Evolutionary conservation across 1,284 basidiomycete species (phyloP), one percentile per base, ranked within the genome.

Genomic region (Malassezia furfur): DNA sequence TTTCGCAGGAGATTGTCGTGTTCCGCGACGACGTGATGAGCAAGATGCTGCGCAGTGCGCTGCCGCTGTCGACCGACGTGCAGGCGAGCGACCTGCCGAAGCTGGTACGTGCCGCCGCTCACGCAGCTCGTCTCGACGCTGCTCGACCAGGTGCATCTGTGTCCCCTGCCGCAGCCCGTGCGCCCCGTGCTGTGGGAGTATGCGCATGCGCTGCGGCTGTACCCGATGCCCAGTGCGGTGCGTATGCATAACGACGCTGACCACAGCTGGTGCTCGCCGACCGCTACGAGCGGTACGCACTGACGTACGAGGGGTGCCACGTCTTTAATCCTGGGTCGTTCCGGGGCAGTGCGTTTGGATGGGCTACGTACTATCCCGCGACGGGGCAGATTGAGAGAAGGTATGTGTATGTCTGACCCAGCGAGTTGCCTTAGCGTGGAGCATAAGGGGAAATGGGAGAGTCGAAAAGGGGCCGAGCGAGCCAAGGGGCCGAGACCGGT

Each of bases 301-400:
- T 96, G 63, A 98, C 91, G 1, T 99, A 99, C 72, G 91, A 93
- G 50, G 90, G 89, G 6, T 98, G 94, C 70, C 93, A 96, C 76
- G 94, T 98, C 30, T 91, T 98, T 80, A 99, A 98, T 75, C 94
- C 94, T 0, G 93, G 94, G 12, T 68, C 70, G 1, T 75, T 74
- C 55, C 48, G 64, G 19, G 70, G 75, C 14, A 57, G 57, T 28
- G 41, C 56, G 17, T 76, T 70, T 22, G 60, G 64, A 0, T 76
- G 75, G 75, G 64, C 67, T 12, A 75, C 74, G 2, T 76, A 75
- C 54, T 74, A 76, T 39, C 75, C 75, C 14, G 61, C 63, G 22
- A 70, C 52, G 22, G 69, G 63, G 38, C 62, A 64, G 43, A 69
- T 61, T 19, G 75, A 62, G 60, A 65, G 72, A 41, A 76, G 61